Conservation (phyloP, 2,329 filamentous ascomycete genomes). For the Helotiales sp. region DNA sequence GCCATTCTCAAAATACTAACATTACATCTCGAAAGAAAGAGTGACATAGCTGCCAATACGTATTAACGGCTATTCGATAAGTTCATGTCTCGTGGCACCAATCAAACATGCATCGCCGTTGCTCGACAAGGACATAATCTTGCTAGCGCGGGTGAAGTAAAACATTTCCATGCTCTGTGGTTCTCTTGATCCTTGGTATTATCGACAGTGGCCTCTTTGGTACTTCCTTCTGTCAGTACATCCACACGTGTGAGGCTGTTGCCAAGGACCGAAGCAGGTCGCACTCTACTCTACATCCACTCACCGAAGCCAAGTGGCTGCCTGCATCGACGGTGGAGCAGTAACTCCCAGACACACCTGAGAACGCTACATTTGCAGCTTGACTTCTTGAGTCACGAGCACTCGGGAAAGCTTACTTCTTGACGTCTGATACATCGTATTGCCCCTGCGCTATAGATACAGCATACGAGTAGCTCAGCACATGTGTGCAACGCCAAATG, state of each 20-base stretch:
- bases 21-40: neutral
- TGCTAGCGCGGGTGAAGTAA: neutral
- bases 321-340: neutral
- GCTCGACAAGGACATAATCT: neutral
- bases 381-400: neutral
- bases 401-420: neutral
- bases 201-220: neutral
- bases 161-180: neutral
- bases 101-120: neutral
- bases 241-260: neutral
- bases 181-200: neutral
- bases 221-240: neutral
- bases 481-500: neutral
- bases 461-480: slow-evolving; percentile 2
- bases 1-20: neutral
- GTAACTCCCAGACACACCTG: neutral
- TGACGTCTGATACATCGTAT: neutral
- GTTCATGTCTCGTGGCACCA: neutral
- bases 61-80: neutral
- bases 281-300: neutral
- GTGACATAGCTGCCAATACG: neutral
- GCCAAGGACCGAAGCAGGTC: neutral
- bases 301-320: neutral
- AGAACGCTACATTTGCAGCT: neutral
- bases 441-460: neutral